Conservation (phyloP, 2,329 filamentous ascomycete species). For the Knufia petricola region DNA sequence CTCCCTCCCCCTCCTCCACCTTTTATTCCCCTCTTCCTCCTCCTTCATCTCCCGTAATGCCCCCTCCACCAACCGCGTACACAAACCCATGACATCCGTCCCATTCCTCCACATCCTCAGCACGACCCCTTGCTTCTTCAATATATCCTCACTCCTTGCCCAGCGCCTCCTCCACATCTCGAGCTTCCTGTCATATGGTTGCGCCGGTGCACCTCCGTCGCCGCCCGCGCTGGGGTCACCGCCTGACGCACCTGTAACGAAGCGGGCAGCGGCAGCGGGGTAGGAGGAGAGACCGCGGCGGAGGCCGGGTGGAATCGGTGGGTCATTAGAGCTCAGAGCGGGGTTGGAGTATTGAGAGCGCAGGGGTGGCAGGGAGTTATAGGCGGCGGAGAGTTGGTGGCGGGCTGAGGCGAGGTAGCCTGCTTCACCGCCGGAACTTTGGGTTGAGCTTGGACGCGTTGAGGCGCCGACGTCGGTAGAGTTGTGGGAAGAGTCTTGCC, state of each 20-base stretch:
- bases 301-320: constrained; percentile 25
- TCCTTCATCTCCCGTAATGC: constrained; percentile 26
- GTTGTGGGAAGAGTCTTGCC: constrained; percentile 10
- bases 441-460: neutral
- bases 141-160: constrained; percentile 35
- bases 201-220: constrained; percentile 13
- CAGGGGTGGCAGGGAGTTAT: constrained; percentile 22
- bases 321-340: constrained; percentile 25
- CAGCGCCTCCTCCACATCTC: constrained; percentile 41
- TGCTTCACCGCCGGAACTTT: too few species aligned
- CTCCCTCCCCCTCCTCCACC: neutral
- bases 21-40: neutral
- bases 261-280: constrained; percentile 25
- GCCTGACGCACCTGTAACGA: constrained; percentile 22
- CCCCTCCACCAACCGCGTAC: constrained; percentile 34
- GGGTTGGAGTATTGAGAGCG: constrained; percentile 19
- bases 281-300: constrained; percentile 23
- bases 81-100: constrained; percentile 36
- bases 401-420: constrained; percentile 21
- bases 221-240: constrained; percentile 17
- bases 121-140: constrained; percentile 34
- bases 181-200: constrained; percentile 36
- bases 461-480: constrained; percentile 3
- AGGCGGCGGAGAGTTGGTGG: constrained; percentile 18
- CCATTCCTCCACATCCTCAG: constrained; percentile 39